These are phyloP conservation scores for Plasmodium fragile DNA, from an alignment of 169 alveolate genomes.

Conservation along the genomic window DNA sequence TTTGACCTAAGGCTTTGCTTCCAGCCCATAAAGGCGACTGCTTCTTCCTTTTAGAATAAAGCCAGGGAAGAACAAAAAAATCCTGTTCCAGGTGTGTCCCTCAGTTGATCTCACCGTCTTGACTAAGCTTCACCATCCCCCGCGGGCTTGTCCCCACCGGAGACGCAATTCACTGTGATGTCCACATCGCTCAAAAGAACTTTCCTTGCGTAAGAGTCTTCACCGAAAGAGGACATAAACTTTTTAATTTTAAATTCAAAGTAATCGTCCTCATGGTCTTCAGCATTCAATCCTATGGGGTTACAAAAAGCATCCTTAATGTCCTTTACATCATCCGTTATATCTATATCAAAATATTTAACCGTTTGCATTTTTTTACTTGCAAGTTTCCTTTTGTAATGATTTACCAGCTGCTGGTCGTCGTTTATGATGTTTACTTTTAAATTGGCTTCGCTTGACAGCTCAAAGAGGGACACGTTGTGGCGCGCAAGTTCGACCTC, in stretches of 20 bases:
- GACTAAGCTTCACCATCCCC: not conserved
- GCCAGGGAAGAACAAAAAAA: not conserved
- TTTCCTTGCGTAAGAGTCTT: constrained; percentile 7
- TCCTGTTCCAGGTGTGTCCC: not conserved
- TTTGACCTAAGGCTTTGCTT: not conserved
- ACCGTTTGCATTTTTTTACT: constrained; percentile 28
- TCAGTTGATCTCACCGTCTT: not conserved
- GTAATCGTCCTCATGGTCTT: constrained; percentile 13
- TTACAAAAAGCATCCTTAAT: constrained; percentile 32
- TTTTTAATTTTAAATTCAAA: constrained; percentile 30
- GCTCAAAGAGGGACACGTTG: constrained; percentile 28
- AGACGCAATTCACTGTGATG: constrained; percentile 8
- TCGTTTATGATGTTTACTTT: constrained; percentile 46
- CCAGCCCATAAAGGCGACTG: not conserved
- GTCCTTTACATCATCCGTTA: constrained; percentile 52
- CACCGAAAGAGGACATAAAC: constrained; percentile 4
- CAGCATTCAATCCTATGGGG: constrained; percentile 24
- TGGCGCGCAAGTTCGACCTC: not conserved
- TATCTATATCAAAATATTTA: constrained; percentile 67
- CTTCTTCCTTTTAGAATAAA: not conserved
- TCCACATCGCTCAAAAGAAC: constrained; percentile 32
- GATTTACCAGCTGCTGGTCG: not conserved
- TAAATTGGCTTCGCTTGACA: constrained; percentile 41
- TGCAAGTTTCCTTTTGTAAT: constrained; percentile 18
- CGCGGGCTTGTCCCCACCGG: not conserved